Base-by-base conservation (phyloP, 768 basidiomycete genomes). In the Suillus occidentalis region DNA sequence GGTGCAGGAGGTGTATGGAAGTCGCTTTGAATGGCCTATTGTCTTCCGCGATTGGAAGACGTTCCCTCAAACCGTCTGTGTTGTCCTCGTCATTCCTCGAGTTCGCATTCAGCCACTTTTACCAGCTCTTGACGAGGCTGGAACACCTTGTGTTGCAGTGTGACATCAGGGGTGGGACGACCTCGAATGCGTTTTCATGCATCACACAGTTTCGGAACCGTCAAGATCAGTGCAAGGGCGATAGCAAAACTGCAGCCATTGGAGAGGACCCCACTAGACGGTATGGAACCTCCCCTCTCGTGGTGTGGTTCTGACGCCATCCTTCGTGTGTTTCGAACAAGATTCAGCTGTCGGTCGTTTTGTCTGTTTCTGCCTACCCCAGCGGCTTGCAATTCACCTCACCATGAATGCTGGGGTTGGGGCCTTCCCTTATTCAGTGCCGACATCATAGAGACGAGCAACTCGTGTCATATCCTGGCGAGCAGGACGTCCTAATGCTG, bases 11-110 rank as follows among this genome's bases (percentile, higher is more conserved):
- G 37, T 76, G 34, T 66, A 50, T 7, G 6, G 34, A 34, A 34
- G 34, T 16, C 13, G 6, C 8, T 16, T 64, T 22, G 58, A 60
- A 20, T 37, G 63, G 0, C 52, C 66, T 16, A 58, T 67, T 5
- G 57, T 74, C 14, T 80, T 83, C 50, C 68, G 61, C 36, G 73
- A 72, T 34, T 76, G 75, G 76, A 63, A 64, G 2, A 59, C 50
- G 13, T 64, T 80, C 34, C 79, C 81, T 4, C 65, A 70, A 0
- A 68, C 73, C 0, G 75, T 79, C 13, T 74, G 76, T 7, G 55
- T 81, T 49, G 66, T 74, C 31, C 70, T 81, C n/a, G 66, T 69
- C 12, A 63, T 81, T n/a, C 79, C 80, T 12, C 70, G 75, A 14
- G 65, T 60, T 60, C 72, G 67, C 52, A 65, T 77, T 4, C 58